A percentile compares a stretch with the other conserved stretches of the same genome.
These are phyloP conservation scores for Geranium incanum DNA, from an alignment of 441 rosid genomes.

Conservation along the genomic window DNA sequence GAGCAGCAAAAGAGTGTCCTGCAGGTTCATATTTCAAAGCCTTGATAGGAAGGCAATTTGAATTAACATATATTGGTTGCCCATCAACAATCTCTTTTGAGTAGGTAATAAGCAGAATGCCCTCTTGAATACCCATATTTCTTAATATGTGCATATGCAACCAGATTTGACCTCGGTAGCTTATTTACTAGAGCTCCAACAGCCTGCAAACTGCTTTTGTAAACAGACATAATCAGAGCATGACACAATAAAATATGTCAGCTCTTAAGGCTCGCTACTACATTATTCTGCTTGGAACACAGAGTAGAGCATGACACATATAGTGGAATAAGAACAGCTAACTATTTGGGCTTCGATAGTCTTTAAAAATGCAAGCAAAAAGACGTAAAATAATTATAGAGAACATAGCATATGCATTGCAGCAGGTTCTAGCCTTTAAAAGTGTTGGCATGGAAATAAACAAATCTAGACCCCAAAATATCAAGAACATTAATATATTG, in stretches of 20 bases:
- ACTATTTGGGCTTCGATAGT: neutral
- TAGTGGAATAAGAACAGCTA: neutral
- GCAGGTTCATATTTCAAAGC: conserved; percentile 77
- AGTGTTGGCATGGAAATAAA: neutral
- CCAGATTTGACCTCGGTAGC: neutral
- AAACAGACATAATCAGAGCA: neutral
- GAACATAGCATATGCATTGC: neutral
- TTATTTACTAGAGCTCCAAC: neutral
- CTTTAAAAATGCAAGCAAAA: neutral
- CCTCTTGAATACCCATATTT: conserved; percentile 29
- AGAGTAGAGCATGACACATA: neutral
- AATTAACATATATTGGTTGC: conserved; percentile 55
- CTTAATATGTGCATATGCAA: neutral
- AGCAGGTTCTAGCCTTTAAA: neutral
- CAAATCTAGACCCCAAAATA: neutral
- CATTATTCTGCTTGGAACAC: neutral
- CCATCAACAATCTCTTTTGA: conserved; percentile 76
- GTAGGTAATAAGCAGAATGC: conserved; percentile 51
- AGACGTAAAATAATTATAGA: neutral
- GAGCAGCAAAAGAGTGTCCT: conserved; percentile 81
- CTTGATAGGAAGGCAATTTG: conserved; percentile 76
- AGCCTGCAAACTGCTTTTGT: neutral
- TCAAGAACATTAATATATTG: no score
- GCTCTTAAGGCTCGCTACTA: neutral
- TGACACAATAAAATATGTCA: no score